Percentiles rank a stretch among this genome's conserved stretches.
phyloP scores from a whole-genome alignment of 1,284 basidiomycete genomes.

The Ganoderma meredithae region DNA sequence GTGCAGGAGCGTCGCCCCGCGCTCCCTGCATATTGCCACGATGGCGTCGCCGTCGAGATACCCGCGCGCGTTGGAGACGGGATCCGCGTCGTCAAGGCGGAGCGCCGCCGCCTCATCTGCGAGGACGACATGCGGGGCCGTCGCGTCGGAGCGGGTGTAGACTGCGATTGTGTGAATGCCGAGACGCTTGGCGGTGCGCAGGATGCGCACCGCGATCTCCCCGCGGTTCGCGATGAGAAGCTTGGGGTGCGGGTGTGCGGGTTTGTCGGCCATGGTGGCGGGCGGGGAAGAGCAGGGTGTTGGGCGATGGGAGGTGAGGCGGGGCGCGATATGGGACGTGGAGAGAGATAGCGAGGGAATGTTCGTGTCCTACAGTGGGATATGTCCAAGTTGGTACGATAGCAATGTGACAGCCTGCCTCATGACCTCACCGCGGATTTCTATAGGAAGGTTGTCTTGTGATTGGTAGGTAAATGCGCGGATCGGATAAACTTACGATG shows the following conservation, averaged over 20 bases:
- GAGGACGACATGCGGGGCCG: conserved; percentile 59
- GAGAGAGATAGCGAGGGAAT: conserved; percentile 1
- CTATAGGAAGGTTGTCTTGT: neutral
- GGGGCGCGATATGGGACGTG: neutral
- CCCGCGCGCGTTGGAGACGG: conserved; percentile 38
- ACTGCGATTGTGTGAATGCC: conserved; percentile 58
- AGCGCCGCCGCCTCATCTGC: conserved; percentile 58
- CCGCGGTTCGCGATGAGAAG: conserved; percentile 51
- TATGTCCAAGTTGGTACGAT: neutral
- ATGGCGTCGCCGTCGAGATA: conserved; percentile 55
- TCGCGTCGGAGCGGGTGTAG: conserved; percentile 62
- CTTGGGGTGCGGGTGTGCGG: neutral
- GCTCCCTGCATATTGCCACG: conserved; percentile 52
- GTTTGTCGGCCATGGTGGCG: neutral
- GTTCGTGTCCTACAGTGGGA: neutral
- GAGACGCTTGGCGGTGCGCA: conserved; percentile 59
- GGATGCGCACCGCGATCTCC: conserved; percentile 63
- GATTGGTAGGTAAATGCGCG: neutral
- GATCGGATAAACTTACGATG: neutral
- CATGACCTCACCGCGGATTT: neutral
- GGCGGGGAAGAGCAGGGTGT: neutral
- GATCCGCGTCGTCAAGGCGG: conserved; percentile 32
- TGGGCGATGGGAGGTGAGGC: neutral
- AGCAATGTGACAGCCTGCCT: neutral
- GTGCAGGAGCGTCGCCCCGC: conserved; percentile 62